These are phyloP conservation scores for Geotrichum aggregatum DNA, from an alignment of 1,139 yeast genomes.

Conservation along the genomic window DNA sequence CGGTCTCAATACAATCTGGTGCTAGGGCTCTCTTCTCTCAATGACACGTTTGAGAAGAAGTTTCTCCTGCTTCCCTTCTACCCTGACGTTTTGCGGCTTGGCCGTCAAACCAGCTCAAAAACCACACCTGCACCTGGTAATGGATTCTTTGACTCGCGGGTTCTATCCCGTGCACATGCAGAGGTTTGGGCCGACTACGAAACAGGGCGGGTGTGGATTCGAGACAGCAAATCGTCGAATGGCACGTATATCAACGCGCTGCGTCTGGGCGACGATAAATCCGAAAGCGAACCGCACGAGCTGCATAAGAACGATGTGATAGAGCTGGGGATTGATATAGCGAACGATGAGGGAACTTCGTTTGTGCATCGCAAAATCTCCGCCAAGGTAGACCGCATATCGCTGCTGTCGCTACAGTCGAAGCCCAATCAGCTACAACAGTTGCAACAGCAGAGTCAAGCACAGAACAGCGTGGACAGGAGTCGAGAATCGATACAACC, in stretches of 20 bases:
- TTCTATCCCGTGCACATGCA: slow-evolving; percentile 89
- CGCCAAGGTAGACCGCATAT: slow-evolving; percentile 69
- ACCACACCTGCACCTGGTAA: slow-evolving; percentile 73
- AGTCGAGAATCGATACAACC: no score
- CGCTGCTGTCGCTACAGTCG: slow-evolving; percentile 48
- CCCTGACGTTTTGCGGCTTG: slow-evolving; percentile 82
- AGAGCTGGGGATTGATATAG: slow-evolving; percentile 89
- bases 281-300: slow-evolving; percentile 50
- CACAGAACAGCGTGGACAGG: neutral
- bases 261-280: slow-evolving; percentile 58
- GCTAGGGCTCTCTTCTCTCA: slow-evolving; percentile 67
- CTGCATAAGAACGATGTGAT: slow-evolving; percentile 71
- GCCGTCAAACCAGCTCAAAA: slow-evolving; percentile 76
- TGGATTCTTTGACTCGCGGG: slow-evolving; percentile 93
- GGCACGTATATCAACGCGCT: slow-evolving; percentile 87
- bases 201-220: slow-evolving; percentile 65
- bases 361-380: slow-evolving; percentile 79
- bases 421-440: neutral
- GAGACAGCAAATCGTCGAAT: slow-evolving; percentile 85
- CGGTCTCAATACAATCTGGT: slow-evolving; percentile 42
- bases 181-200: slow-evolving; percentile 72
- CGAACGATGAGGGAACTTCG: slow-evolving; percentile 51
- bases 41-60: slow-evolving; percentile 78
- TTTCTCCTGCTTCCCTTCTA: slow-evolving; percentile 70
- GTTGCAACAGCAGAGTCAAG: neutral